Evolutionary conservation across 495 filamentous ascomycete species (phyloP).

Genomic region (Neurospora terricola): DNA sequence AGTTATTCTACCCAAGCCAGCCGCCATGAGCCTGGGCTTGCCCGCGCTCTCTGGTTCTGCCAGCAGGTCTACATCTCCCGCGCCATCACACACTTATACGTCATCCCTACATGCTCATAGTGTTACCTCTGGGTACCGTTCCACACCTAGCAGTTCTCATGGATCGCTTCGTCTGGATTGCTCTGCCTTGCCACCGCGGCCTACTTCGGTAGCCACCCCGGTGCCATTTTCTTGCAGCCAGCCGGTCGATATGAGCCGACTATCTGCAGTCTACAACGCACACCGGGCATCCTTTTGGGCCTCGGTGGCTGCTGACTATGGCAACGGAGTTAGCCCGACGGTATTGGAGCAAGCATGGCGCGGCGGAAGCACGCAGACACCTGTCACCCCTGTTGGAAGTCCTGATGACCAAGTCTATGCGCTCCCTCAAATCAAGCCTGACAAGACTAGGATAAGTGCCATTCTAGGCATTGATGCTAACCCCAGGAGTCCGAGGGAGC

Average conservation of each 20-base stretch:
- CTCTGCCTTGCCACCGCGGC: constrained; percentile 29
- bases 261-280: constrained; percentile 57
- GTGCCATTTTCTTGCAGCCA: constrained; percentile 15
- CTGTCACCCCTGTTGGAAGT: constrained; percentile 36
- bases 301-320: constrained; percentile 60
- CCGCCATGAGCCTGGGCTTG: constrained; percentile 34
- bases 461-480: constrained; percentile 44
- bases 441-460: constrained; percentile 43
- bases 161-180: constrained; percentile 42
- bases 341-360: constrained; percentile 63
- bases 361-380: constrained; percentile 30
- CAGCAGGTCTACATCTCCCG: constrained; percentile 20
- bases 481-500: constrained; percentile 42
- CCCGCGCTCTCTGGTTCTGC: constrained; percentile 9
- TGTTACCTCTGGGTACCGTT: constrained; percentile 19
- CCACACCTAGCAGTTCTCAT: constrained; percentile 16
- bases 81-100: constrained; percentile 24
- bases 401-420: constrained; percentile 32
- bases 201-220: constrained; percentile 18
- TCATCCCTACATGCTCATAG: constrained; percentile 23
- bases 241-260: constrained; percentile 55
- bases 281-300: constrained; percentile 66
- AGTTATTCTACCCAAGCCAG: constrained; percentile 52
- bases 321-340: constrained; percentile 48
- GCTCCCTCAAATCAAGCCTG: constrained; percentile 20